These are phyloP conservation scores for Shiraia sp. DNA, from an alignment of 2,329 filamentous ascomycete species.

Conservation along the genomic window DNA sequence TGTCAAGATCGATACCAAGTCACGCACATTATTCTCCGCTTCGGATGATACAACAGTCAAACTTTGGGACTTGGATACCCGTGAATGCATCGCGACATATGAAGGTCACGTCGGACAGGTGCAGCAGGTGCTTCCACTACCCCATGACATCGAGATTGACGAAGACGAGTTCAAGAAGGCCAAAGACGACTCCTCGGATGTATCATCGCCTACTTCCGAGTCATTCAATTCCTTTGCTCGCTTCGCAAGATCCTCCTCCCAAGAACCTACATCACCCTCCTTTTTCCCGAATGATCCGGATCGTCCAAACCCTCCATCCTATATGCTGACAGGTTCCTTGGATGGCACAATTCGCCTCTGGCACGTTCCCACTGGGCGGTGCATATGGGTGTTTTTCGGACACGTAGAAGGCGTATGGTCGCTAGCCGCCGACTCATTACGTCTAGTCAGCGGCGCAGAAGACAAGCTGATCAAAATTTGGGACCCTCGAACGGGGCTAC, in stretches of 20 bases:
- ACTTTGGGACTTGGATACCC: conserved; percentile 89
- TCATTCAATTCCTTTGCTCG: conserved; percentile 8
- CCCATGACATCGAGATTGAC: conserved; percentile 86
- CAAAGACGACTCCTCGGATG: conserved; percentile 57
- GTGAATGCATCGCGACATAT: conserved; percentile 74
- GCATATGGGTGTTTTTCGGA: conserved; percentile 91
- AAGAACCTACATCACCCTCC: conserved; percentile 40
- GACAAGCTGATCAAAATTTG: conserved; percentile 96
- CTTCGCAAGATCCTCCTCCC: conserved; percentile 10
- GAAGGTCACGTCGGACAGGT: conserved; percentile 93
- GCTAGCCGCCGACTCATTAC: conserved; percentile 82
- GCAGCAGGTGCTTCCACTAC: conserved; percentile 84
- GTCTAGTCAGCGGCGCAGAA: conserved; percentile 86
- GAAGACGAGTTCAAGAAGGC: conserved; percentile 62
- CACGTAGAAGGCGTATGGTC: conserved; percentile 97
- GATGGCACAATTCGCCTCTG: conserved; percentile 92
- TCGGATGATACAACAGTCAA: conserved; percentile 92
- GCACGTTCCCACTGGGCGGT: conserved; percentile 81
- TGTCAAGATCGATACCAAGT: conserved; percentile 81
- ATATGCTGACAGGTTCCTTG: conserved; percentile 90
- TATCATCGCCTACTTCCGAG: conserved; percentile 41
- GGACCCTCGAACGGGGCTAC: conserved; percentile 89
- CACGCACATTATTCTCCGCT: conserved; percentile 85
- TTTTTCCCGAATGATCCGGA: conserved; percentile 64
- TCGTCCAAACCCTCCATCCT: conserved; percentile 77